A percentile compares a stretch with the other conserved stretches of the same genome.
Evolutionary conservation across 2,329 filamentous ascomycete species (phyloP).

Genomic region (Metarhizium sp.): DNA sequence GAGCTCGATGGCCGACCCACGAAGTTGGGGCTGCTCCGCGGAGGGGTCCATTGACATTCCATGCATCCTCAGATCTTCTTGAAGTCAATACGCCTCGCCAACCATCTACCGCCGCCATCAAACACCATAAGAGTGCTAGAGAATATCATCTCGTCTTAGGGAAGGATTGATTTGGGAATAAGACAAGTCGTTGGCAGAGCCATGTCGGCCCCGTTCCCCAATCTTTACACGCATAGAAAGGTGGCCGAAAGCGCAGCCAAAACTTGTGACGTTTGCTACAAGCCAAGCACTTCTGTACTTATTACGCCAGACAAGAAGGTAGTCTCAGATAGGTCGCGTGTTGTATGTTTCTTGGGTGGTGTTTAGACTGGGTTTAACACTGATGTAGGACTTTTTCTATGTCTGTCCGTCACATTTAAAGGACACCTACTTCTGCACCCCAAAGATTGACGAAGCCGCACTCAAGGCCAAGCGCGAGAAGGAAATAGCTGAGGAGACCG

Average conservation of each 20-base stretch:
- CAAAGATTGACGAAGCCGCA: conserved; percentile 61
- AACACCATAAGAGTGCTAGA: neutral
- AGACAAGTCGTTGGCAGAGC: neutral
- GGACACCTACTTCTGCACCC: conserved; percentile 70
- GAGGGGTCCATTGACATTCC: neutral
- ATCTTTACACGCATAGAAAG: conserved; percentile 75
- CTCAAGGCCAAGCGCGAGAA: conserved; percentile 51
- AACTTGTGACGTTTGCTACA: conserved; percentile 86
- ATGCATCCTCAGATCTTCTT: too few relatives aligned
- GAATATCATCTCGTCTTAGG: neutral
- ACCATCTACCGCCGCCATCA: neutral
- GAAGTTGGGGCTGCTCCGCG: neutral
- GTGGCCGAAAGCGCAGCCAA: conserved; percentile 79
- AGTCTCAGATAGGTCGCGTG: conserved; percentile 6
- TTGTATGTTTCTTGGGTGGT: neutral
- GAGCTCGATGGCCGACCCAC: too few relatives aligned
- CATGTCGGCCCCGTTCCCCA: conserved; percentile 44
- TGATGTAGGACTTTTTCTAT: conserved; percentile 71
- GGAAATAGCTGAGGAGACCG: conserved; percentile 54
- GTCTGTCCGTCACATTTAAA: conserved; percentile 76
- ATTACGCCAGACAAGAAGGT: conserved; percentile 88
- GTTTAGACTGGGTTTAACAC: neutral
- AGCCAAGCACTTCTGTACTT: conserved; percentile 75
- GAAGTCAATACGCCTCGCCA: too few relatives aligned
- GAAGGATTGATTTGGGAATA: neutral